Base-by-base conservation (phyloP, 805 yeast species). In the Ogataea haglerorum region DNA sequence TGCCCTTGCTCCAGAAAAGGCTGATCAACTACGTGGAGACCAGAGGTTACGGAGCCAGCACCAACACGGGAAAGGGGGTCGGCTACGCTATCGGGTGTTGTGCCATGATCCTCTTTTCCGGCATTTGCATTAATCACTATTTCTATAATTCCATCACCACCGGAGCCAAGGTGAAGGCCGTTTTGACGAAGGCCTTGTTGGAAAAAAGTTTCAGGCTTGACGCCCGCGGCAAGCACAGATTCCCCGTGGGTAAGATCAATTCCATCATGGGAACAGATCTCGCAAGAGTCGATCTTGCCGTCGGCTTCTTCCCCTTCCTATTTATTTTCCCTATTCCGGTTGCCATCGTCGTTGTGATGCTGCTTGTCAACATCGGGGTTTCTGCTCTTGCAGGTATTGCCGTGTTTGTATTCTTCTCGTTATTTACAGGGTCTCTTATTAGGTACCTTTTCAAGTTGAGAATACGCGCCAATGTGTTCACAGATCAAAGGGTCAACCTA, bases 181-280 rank as follows among this genome's bases (percentile, higher is more conserved):
- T 83, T 2, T 61, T 88, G 40, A 83, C 86, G 3, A 78, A 82
- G 42, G 78, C 82, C 6, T 67, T 86, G 14, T 68, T 84, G 45
- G 76, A 75, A 34, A 88, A 88, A 58, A 68, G 87, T 12, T 76
- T 85, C 52, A 67, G 61, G 36, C 67, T 88, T 29, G 78, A 81
- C 42, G 73, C 80, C 7, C 70, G 68, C 38, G 78, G 90, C 5
- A 76, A 71, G 36, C 81, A 80, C 52, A 67, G 72, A 44, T 86
- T 68, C 55, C 80, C 95, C 1, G 70, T 76, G 26, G 86, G 93
- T 42, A 80, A 78, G 46, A 72, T 89, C 41, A 85, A 91, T 26
- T 79, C 88, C 10, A 64, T 88, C 56, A 78, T 88, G 65, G 85
- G 90, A 41, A 79, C 95, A 0, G 96, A 89, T 60, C 65, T 88